phyloP scores from a whole-genome alignment of 768 basidiomycete genomes.

The Cyclocybe aegerita region DNA sequence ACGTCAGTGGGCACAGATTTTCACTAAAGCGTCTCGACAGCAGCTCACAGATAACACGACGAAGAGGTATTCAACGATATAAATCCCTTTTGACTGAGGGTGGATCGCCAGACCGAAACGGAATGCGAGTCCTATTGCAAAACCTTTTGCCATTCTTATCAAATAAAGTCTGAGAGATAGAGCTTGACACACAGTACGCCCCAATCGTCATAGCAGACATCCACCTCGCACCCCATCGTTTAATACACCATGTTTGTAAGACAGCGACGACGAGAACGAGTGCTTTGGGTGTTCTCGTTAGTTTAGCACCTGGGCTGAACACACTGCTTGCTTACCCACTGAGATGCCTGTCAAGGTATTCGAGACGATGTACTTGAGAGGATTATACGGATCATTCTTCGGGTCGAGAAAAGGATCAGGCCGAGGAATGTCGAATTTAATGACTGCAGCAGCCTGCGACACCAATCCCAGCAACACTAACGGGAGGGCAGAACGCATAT shows the following conservation, averaged over 20 bases:
- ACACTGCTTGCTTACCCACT: slow-evolving; percentile 3
- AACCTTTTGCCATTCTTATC: slow-evolving; percentile 36
- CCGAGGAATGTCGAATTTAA: slow-evolving; percentile 16
- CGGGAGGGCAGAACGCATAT: not conserved
- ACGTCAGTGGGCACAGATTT: not conserved
- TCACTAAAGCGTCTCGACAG: not conserved
- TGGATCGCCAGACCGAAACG: slow-evolving; percentile 55
- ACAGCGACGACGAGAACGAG: slow-evolving; percentile 41
- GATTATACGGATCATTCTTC: slow-evolving; percentile 50
- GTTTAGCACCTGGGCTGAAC: not conserved
- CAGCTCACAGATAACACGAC: slow-evolving; percentile 55
- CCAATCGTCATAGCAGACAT: slow-evolving; percentile 67
- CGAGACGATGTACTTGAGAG: slow-evolving; percentile 52
- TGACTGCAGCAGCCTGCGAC: slow-evolving; percentile 13
- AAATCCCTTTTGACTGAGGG: slow-evolving; percentile 52
- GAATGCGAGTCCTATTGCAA: slow-evolving; percentile 52
- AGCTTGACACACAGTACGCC: slow-evolving; percentile 43
- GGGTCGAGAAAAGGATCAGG: slow-evolving; percentile 50
- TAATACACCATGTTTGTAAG: slow-evolving; percentile 40
- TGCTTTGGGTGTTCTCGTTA: slow-evolving; percentile 15
- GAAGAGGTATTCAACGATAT: slow-evolving; percentile 58
- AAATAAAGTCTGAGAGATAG: not conserved
- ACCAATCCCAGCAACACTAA: slow-evolving; percentile 9
- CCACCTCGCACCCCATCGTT: slow-evolving; percentile 48
- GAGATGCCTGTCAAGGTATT: slow-evolving; percentile 50